These are phyloP conservation scores for Geranomyces michiganensis DNA, from an alignment of 192 early-diverging fungal species.

Conservation along the genomic window DNA sequence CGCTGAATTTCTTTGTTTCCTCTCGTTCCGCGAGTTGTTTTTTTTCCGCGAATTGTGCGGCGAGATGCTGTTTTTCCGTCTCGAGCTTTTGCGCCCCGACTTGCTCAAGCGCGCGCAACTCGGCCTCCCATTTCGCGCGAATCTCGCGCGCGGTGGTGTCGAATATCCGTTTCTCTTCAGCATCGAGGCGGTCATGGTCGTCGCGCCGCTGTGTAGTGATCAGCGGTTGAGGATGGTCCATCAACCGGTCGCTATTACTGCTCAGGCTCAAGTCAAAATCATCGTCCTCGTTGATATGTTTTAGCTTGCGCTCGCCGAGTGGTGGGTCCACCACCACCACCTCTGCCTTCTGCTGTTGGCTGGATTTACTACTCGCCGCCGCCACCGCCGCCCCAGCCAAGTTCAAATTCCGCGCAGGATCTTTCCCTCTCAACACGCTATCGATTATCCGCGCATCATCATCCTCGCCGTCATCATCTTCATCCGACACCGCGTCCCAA, in stretches of 20 bases:
- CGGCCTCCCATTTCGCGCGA: slow-evolving; percentile 19
- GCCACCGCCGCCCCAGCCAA: neutral
- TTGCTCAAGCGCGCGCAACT: slow-evolving; percentile 18
- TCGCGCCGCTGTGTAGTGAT: neutral
- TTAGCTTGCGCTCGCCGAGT: neutral
- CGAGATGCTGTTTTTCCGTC: slow-evolving; percentile 17
- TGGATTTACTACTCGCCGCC: too few relatives aligned
- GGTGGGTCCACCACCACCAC: neutral
- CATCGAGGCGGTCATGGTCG: neutral
- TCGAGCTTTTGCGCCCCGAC: slow-evolving; percentile 12
- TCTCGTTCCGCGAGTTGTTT: neutral
- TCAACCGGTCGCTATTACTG: slow-evolving; percentile 1
- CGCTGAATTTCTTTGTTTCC: neutral
- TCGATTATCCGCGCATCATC: slow-evolving; percentile 18
- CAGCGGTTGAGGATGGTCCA: neutral
- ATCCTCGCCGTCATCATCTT: slow-evolving; percentile 11
- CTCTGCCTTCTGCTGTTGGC: too few relatives aligned
- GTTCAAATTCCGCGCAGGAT: neutral
- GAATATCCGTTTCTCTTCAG: slow-evolving; percentile 5
- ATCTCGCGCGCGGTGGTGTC: slow-evolving; percentile 6
- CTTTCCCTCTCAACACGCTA: slow-evolving; percentile 12
- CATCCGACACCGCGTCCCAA: slow-evolving; percentile 22
- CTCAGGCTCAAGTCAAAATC: slow-evolving; percentile 22
- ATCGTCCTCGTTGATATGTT: slow-evolving; percentile 13
- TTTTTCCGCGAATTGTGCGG: neutral